phyloP scores from a whole-genome alignment of 2,329 filamentous ascomycete genomes.

The Sphaerulina musiva region DNA sequence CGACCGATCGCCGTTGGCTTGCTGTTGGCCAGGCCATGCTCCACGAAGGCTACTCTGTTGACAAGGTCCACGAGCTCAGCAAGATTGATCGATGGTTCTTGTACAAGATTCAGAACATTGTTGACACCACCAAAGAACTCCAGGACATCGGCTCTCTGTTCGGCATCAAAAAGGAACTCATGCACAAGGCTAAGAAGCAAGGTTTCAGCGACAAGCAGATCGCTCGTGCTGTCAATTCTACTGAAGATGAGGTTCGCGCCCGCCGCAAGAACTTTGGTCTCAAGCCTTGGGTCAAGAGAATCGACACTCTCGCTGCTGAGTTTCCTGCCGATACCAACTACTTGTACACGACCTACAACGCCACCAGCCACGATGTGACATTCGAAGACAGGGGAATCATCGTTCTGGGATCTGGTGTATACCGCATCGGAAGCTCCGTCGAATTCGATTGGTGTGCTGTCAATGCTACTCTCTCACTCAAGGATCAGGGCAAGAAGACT shows the following conservation, averaged over 20 bases:
- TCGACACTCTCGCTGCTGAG: conserved; percentile 93
- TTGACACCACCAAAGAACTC: conserved; percentile 80
- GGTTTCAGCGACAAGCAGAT: conserved; percentile 98
- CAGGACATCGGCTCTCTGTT: conserved; percentile 76
- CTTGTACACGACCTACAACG: conserved; percentile 96
- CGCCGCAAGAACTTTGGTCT: conserved; percentile 80
- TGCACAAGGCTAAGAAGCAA: conserved; percentile 91
- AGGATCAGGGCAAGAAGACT: conserved; percentile 88
- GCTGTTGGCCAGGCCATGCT: conserved; percentile 97
- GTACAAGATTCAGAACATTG: conserved; percentile 96
- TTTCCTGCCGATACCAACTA: conserved; percentile 95
- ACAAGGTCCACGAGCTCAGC: conserved; percentile 83
- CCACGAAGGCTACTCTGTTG: conserved; percentile 90
- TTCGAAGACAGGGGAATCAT: conserved; percentile 90
- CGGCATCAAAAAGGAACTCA: conserved; percentile 77
- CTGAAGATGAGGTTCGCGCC: conserved; percentile 84
- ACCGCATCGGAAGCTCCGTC: conserved; percentile 94
- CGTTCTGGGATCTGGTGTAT: conserved; percentile 88
- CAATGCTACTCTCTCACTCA: conserved; percentile 75
- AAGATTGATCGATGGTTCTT: conserved; percentile 99
- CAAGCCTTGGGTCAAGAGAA: conserved; percentile 94
- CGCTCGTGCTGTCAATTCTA: conserved; percentile 72
- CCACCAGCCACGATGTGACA: conserved; percentile 81
- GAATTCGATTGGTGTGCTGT: conserved; percentile 99
- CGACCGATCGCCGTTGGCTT: conserved; percentile 93